A percentile compares a stretch with the other conserved stretches of the same genome.
phyloP scores from a whole-genome alignment of 345 rosid species.

The Rubroshorea leprosula region DNA sequence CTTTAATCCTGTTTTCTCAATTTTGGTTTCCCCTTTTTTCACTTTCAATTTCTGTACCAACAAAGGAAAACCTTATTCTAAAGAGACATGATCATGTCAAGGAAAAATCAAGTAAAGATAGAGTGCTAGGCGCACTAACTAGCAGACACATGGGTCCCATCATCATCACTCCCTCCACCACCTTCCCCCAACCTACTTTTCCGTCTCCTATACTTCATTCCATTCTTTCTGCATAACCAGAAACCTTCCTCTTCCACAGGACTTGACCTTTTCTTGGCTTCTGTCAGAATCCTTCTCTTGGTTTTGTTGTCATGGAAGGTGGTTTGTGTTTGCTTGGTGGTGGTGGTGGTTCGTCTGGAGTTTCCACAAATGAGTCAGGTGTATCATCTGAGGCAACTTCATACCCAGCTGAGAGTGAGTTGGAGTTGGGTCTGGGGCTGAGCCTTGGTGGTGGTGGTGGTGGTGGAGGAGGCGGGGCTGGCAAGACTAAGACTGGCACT shows the following conservation, averaged over 20 bases:
- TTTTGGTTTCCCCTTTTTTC: conserved; percentile 4
- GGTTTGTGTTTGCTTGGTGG: conserved; percentile 34
- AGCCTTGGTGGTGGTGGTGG: conserved; percentile 53
- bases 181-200: conserved; percentile 19
- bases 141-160: conserved; percentile 72
- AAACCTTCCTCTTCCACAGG: conserved; percentile 3
- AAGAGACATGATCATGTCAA: conserved; percentile 41
- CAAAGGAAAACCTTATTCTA: conserved; percentile 34
- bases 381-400: conserved; percentile 39
- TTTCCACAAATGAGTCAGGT: conserved; percentile 27
- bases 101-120: conserved; percentile 15
- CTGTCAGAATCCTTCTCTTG: conserved; percentile 25
- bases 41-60: conserved; percentile 18
- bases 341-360: conserved; percentile 24
- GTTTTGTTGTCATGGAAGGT: conserved; percentile 27
- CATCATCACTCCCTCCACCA: conserved; percentile 67
- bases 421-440: conserved; percentile 65
- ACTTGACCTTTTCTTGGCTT: conserved; percentile 7
- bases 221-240: not conserved
- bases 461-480: conserved; percentile 35
- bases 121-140: conserved; percentile 86
- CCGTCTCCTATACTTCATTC: conserved; percentile 9
- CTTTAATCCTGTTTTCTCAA: not conserved
- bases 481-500: conserved; percentile 32
- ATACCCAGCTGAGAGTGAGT: conserved; percentile 44